phyloP scores from a whole-genome alignment of 1,139 yeast genomes.

The Saccharomyces hybrid region DNA sequence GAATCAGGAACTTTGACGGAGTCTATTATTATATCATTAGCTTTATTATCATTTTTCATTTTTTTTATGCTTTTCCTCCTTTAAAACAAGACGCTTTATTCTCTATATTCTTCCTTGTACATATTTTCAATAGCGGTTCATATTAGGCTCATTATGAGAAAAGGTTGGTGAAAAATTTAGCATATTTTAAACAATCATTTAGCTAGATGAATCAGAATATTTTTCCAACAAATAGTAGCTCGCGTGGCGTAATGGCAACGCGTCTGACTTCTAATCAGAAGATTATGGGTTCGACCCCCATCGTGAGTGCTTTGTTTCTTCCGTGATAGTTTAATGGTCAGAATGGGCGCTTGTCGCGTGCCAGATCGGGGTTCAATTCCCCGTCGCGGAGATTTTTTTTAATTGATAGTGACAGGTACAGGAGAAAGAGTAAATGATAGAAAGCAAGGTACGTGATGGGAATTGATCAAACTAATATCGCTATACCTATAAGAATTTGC shows the following conservation, averaged over 20 bases:
- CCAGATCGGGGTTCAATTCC: constrained; percentile 36
- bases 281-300: constrained; percentile 56
- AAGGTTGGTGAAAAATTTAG: neutral
- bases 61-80: neutral
- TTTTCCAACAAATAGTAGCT: constrained; percentile 26
- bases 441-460: neutral
- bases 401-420: neutral
- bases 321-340: constrained; percentile 34
- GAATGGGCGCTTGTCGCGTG: constrained; percentile 36
- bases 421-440: neutral
- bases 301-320: constrained; percentile 38
- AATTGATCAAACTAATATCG: neutral
- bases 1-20: neutral
- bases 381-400: constrained; percentile 32
- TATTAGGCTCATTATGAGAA: neutral
- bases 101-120: neutral
- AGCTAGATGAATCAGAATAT: no score
- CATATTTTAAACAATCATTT: no score
- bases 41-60: neutral
- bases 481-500: neutral
- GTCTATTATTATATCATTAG: neutral
- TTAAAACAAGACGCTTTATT: neutral
- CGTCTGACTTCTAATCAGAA: constrained; percentile 55
- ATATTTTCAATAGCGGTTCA: neutral
- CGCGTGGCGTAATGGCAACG: constrained; percentile 57